Base-by-base conservation (phyloP, 495 filamentous ascomycete genomes). In the Aspergillus hancockii region DNA sequence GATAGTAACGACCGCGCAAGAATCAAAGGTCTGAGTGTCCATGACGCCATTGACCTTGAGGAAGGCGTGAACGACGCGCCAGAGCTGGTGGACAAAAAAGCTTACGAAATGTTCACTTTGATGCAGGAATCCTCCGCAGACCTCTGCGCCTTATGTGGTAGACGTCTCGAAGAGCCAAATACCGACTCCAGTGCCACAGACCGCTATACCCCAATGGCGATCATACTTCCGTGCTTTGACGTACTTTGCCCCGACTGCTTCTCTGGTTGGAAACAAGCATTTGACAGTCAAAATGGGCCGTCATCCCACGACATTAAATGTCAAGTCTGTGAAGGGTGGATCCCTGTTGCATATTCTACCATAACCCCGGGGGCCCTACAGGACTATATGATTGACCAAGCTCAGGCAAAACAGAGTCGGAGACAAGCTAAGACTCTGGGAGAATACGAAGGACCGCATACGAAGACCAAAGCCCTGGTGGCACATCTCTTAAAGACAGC, bases 21-120 rank as follows among this genome's bases (percentile, higher is more conserved):
- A 14, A 85, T 89, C 55, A 86, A 90, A 64, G 94, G 94, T 10
- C 75, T 93, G 67, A 92, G 86, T 47, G 81, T 83, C 8, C 84
- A 90, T 9, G 89, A 91, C 55, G 89, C 94, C 2, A 97, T 98
- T 60, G 87, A 94, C 62, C 79, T 98, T 8, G 90, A 91, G 53
- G 89, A 89, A 54, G 89, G 90, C 31, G 84, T 85, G 38, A 79
- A 80, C 9, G 80, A 87, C 0, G 80, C 86, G 4, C 78, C 75
- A 1, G 81, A 75, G 1, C 71, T 87, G 2, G 75, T 72, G 13
- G 76, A 88, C 55, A 84, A 83, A 55, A 87, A 89, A 67, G 90
- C 88, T 0, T 96, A 93, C 61, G 88, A 91, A 58, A 90, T 90
- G 75, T 85, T 94, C 59, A 83, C 84, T 49, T 74, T 97, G 36